phyloP scores from a whole-genome alignment of 805 yeast genomes.

The Saturnispora diversa region DNA sequence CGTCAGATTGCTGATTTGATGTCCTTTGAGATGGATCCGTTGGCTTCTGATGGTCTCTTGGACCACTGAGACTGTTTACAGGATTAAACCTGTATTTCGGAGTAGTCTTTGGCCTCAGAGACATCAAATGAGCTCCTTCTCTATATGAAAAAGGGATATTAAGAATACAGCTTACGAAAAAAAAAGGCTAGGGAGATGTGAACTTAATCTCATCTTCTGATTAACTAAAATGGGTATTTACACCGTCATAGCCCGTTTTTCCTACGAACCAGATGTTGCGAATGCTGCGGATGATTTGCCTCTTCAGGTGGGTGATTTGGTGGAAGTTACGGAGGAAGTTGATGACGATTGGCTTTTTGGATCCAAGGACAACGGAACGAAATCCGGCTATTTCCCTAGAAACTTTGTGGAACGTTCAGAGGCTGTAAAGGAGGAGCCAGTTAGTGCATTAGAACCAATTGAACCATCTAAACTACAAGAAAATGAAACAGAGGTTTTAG shows the following conservation, averaged over 20 bases:
- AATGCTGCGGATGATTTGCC: slow-evolving; percentile 80
- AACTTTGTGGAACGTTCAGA: slow-evolving; percentile 54
- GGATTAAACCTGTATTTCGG: slow-evolving; percentile 7
- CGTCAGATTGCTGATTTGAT: not conserved
- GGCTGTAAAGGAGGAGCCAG: not conserved
- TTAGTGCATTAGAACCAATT: not conserved
- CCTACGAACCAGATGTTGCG: slow-evolving; percentile 29
- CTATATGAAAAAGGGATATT: too few species aligned
- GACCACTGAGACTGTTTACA: not conserved
- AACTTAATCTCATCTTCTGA: too few species aligned
- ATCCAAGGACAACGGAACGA: slow-evolving; percentile 35
- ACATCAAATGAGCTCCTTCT: slow-evolving; percentile 1
- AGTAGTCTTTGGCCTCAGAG: slow-evolving; percentile 1
- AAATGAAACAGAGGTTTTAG: not conserved
- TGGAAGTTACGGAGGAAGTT: slow-evolving; percentile 70
- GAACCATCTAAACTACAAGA: slow-evolving; percentile 1
- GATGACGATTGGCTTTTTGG: slow-evolving; percentile 94
- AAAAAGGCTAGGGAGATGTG: too few species aligned
- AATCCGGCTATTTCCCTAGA: slow-evolving; percentile 78
- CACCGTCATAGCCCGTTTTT: slow-evolving; percentile 25
- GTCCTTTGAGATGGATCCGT: too few species aligned
- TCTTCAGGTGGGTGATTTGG: slow-evolving; percentile 58
- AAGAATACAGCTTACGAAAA: too few species aligned
- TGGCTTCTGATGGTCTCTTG: not conserved
- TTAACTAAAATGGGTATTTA: slow-evolving; percentile 13